Evolutionary conservation across 2,329 filamentous ascomycete species (phyloP).

Genomic region (Phialophora verrucosa): DNA sequence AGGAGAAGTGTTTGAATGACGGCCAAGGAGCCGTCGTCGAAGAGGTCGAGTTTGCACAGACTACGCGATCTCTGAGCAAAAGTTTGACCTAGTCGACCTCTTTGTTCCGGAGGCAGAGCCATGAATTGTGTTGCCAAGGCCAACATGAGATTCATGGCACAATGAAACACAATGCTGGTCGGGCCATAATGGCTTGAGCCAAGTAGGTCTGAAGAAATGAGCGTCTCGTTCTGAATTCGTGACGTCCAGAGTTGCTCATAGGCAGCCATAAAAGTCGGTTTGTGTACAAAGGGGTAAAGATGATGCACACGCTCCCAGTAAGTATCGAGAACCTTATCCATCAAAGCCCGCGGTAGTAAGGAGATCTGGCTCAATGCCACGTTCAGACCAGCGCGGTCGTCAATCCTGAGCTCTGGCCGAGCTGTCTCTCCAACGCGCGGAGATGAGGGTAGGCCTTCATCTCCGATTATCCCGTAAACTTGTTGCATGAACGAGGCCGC

Average conservation of each 20-base stretch:
- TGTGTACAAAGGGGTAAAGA: slow-evolving; percentile 54
- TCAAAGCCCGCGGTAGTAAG: slow-evolving; percentile 46
- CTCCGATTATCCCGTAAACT: no score
- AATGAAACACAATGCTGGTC: slow-evolving; percentile 44
- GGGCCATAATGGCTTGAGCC: slow-evolving; percentile 43
- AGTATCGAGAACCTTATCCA: slow-evolving; percentile 50
- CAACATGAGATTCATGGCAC: slow-evolving; percentile 53
- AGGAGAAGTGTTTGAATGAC: slow-evolving; percentile 24
- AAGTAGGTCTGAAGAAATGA: slow-evolving; percentile 46
- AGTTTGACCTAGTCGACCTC: slow-evolving; percentile 8
- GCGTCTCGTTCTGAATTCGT: slow-evolving; percentile 31
- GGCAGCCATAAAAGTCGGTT: slow-evolving; percentile 49
- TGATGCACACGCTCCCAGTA: slow-evolving; percentile 51
- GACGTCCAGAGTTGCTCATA: slow-evolving; percentile 50
- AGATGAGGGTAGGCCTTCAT: no score
- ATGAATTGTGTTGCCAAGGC: slow-evolving; percentile 51
- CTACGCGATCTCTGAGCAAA: slow-evolving; percentile 15
- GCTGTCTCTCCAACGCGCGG: no score
- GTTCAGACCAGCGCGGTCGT: no score
- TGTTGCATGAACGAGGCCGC: no score
- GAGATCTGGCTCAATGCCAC: neutral
- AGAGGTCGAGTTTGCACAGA: slow-evolving; percentile 17
- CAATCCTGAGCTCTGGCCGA: no score
- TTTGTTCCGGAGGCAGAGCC: slow-evolving; percentile 42
- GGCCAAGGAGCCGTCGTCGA: slow-evolving; percentile 21